phyloP scores from a whole-genome alignment of 2,329 filamentous ascomycete species.

The Pezicula carpinea region DNA sequence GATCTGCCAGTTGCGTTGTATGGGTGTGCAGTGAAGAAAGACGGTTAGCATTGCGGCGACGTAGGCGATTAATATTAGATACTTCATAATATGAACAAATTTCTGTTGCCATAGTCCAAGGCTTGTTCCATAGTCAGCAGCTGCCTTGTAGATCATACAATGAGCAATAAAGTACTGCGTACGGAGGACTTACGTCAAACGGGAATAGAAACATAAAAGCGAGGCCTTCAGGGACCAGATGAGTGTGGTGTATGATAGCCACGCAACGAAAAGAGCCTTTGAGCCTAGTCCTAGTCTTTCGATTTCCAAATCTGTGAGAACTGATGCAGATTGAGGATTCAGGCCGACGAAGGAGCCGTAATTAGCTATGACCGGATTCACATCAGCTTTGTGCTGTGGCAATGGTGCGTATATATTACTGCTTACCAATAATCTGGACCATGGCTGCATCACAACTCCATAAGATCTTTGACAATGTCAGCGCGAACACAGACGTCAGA shows the following conservation, averaged over 20 bases:
- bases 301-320: constrained; percentile 28
- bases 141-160: too few species aligned
- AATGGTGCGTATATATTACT: not conserved
- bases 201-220: constrained; percentile 38
- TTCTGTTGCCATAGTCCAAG: constrained; percentile 34
- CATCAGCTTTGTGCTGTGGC: not conserved
- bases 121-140: constrained; percentile 13
- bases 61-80: not conserved
- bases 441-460: constrained; percentile 21
- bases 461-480: not conserved
- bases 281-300: constrained; percentile 29
- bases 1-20: constrained; percentile 1
- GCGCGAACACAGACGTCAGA: not conserved
- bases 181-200: constrained; percentile 33
- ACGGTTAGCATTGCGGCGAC: not conserved
- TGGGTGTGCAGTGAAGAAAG: not conserved
- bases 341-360: constrained; percentile 36
- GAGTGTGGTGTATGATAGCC: constrained; percentile 37
- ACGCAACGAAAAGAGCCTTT: constrained; percentile 31
- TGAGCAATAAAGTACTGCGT: not conserved
- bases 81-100: constrained; percentile 22
- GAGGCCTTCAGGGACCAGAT: constrained; percentile 39
- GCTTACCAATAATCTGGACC: constrained; percentile 8
- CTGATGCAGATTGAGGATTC: constrained; percentile 26
- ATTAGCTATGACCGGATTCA: constrained; percentile 22